These are phyloP conservation scores for Tirmania nivea DNA, from an alignment of 495 filamentous ascomycete genomes.

Conservation along the genomic window DNA sequence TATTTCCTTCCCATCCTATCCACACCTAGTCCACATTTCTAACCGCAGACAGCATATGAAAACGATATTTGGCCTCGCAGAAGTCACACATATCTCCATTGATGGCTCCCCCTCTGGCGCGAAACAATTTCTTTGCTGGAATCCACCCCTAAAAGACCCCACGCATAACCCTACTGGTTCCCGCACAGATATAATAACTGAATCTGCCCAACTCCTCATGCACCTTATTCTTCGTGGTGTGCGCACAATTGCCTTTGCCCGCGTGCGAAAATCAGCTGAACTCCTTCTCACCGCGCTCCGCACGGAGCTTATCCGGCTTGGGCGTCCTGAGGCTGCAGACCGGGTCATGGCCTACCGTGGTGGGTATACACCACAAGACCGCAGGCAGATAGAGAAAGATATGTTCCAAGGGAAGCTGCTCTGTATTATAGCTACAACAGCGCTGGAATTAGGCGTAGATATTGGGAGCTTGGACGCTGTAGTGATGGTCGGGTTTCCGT, in stretches of 20 bases:
- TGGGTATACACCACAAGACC: conserved; percentile 87
- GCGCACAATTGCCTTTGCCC: conserved; percentile 82
- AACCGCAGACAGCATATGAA: conserved; percentile 48
- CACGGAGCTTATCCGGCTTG: conserved; percentile 38
- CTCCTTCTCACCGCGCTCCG: conserved; percentile 59
- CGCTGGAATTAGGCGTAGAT: conserved; percentile 83
- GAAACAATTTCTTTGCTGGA: conserved; percentile 96
- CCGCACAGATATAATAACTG: conserved; percentile 56
- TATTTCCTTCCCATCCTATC: conserved; percentile 1
- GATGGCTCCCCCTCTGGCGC: conserved; percentile 84
- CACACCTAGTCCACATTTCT: neutral
- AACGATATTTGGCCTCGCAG: conserved; percentile 67
- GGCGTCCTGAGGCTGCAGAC: conserved; percentile 30
- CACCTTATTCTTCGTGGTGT: conserved; percentile 76
- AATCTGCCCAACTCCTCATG: conserved; percentile 75
- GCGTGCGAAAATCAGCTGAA: conserved; percentile 73
- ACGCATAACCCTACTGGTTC: conserved; percentile 58
- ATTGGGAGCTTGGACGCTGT: conserved; percentile 92
- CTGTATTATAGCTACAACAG: conserved; percentile 84
- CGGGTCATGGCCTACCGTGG: conserved; percentile 84
- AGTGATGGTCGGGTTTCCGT: conserved; percentile 82
- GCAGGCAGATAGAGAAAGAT: conserved; percentile 72
- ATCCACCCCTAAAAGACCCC: conserved; percentile 86
- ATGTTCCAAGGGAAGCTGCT: conserved; percentile 94
- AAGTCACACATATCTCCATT: conserved; percentile 62